A percentile compares a stretch with the other conserved stretches of the same genome.
phyloP scores from a whole-genome alignment of 306 rosid genomes.

The Prunus armeniaca region DNA sequence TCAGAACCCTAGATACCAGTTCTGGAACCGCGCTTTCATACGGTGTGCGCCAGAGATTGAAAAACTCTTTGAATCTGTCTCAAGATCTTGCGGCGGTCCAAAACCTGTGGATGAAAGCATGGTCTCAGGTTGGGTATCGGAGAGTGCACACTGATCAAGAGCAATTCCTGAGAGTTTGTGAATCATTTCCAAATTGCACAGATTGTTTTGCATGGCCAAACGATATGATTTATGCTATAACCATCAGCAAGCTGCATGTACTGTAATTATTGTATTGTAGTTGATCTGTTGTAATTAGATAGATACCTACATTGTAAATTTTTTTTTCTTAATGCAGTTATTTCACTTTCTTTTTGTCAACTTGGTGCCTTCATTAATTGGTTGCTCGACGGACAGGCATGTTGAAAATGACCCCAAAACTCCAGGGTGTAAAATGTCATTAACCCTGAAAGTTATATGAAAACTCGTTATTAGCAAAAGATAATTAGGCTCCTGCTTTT shows the following conservation, averaged over 20 bases:
- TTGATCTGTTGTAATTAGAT: background rate
- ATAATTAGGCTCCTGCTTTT: too few species aligned
- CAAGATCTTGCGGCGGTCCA: slow-evolving; percentile 95
- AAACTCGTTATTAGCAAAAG: too few species aligned
- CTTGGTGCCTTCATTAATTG: background rate
- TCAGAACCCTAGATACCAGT: slow-evolving; percentile 90
- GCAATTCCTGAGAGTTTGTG: too few species aligned
- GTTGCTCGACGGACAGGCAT: too few species aligned
- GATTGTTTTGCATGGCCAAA: background rate
- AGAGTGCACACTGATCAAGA: slow-evolving; percentile 38
- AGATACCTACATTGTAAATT: background rate
- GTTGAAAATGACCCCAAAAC: too few species aligned
- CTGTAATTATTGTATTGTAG: background rate
- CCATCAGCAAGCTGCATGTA: background rate
- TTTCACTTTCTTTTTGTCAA: too few species aligned
- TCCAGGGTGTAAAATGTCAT: too few species aligned
- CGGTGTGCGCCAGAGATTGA: slow-evolving; percentile 98
- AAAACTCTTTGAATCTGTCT: slow-evolving; percentile 92
- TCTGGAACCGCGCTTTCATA: slow-evolving; percentile 90
- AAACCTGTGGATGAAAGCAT: slow-evolving; percentile 90
- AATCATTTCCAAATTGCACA: background rate
- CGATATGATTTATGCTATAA: background rate
- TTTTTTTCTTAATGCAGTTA: background rate
- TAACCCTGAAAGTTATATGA: too few species aligned
- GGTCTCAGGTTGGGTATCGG: slow-evolving; percentile 86